A percentile compares a stretch with the other conserved stretches of the same genome.
phyloP scores from a whole-genome alignment of 2,329 filamentous ascomycete species.

The Fusarium redolens region DNA sequence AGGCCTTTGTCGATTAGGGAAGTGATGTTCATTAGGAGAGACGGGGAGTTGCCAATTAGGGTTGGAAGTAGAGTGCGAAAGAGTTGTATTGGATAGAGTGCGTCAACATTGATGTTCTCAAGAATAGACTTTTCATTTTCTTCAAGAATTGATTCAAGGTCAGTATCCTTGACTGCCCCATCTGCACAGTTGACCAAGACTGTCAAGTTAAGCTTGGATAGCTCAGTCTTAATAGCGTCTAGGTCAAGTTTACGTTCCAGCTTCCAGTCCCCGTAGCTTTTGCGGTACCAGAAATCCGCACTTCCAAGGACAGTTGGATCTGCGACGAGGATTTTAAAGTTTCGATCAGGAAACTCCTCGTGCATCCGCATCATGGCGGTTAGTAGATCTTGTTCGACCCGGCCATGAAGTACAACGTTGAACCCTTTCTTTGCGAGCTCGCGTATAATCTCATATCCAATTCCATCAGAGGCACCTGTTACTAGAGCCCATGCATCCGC shows the following conservation, averaged over 20 bases:
- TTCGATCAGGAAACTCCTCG: neutral
- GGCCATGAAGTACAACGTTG: neutral
- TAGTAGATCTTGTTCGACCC: neutral
- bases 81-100: neutral
- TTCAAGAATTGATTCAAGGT: neutral
- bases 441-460: neutral
- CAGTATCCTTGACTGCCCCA: no score
- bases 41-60: neutral
- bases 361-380: neutral
- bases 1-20: neutral
- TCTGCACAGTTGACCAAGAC: neutral
- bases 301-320: neutral
- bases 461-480: neutral
- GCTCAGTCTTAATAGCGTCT: neutral
- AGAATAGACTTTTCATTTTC: neutral
- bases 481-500: neutral
- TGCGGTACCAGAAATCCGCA: neutral
- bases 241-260: neutral
- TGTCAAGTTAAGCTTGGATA: neutral
- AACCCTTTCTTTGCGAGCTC: neutral
- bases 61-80: neutral
- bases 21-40: neutral
- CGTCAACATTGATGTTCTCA: neutral
- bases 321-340: neutral
- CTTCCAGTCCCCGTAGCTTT: neutral